phyloP scores from a whole-genome alignment of 176 grass and related monocot genomes.

The Phragmites australis region DNA sequence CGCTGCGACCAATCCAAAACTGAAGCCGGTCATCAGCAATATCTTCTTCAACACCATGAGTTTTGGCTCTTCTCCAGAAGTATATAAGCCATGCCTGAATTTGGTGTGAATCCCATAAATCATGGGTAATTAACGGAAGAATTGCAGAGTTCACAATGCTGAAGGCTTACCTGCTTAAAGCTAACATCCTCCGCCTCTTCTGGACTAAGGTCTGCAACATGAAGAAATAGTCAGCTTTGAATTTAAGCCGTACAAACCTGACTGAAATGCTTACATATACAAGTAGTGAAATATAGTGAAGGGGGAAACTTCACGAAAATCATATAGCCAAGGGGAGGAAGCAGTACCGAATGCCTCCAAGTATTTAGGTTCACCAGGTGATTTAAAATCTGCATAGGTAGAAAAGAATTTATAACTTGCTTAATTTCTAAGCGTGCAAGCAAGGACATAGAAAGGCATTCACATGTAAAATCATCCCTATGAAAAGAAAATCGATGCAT shows the following conservation, averaged over 20 bases:
- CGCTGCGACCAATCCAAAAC: slow-evolving; percentile 81
- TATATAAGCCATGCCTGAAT: slow-evolving; percentile 90
- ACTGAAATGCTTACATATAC: slow-evolving; percentile 25
- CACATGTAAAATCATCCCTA: background rate
- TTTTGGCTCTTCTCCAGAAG: slow-evolving; percentile 96
- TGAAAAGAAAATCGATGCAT: slow-evolving; percentile 12
- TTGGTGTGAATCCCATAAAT: slow-evolving; percentile 18
- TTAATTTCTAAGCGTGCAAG: slow-evolving; percentile 26
- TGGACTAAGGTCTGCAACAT: slow-evolving; percentile 80
- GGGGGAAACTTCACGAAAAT: background rate
- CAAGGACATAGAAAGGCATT: background rate
- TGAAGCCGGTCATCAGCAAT: slow-evolving; percentile 94
- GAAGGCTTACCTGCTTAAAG: slow-evolving; percentile 83
- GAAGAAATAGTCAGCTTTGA: slow-evolving; percentile 39
- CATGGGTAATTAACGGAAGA: slow-evolving; percentile 13
- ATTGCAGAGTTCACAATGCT: slow-evolving; percentile 29
- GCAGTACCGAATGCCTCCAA: slow-evolving; percentile 88
- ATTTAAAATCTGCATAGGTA: slow-evolving; percentile 81
- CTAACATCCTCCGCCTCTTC: slow-evolving; percentile 92
- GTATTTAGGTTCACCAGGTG: slow-evolving; percentile 92
- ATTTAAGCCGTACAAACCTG: background rate
- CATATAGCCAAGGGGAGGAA: slow-evolving; percentile 17
- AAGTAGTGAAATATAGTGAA: slow-evolving; percentile 15
- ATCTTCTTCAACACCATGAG: slow-evolving; percentile 91
- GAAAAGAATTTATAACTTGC: slow-evolving; percentile 30